Evolutionary conservation across 2,329 filamentous ascomycete species (phyloP).

Genomic region (Sporothrix globosa): DNA sequence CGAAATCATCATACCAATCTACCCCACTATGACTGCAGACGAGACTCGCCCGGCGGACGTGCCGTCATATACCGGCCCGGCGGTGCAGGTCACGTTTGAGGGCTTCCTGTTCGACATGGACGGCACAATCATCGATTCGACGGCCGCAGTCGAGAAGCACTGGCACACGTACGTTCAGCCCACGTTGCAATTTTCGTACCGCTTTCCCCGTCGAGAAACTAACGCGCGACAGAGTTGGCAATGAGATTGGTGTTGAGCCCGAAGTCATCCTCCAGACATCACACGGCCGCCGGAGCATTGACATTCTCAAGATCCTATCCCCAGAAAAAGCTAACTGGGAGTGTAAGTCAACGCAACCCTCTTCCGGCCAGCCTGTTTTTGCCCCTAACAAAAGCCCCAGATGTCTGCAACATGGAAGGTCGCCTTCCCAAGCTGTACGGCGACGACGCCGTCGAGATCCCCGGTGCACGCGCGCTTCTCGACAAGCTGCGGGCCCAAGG

Average conservation of each 20-base stretch:
- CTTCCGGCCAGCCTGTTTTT: neutral
- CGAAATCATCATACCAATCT: neutral
- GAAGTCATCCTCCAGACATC: constrained; percentile 84
- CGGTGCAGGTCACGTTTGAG: constrained; percentile 54
- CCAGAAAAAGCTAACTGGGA: constrained; percentile 90
- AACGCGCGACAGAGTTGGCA: constrained; percentile 63
- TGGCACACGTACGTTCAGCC: constrained; percentile 65
- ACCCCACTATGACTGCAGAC: constrained; percentile 29
- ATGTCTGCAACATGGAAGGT: constrained; percentile 77
- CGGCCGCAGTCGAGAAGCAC: constrained; percentile 73
- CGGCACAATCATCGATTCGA: constrained; percentile 82
- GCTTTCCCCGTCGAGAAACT: neutral
- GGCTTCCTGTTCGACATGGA: constrained; percentile 75
- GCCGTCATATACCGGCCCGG: constrained; percentile 45
- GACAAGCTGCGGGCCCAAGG: constrained; percentile 61
- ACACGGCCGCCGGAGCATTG: constrained; percentile 87
- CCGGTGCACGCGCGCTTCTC: constrained; percentile 75
- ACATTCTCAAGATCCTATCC: constrained; percentile 76
- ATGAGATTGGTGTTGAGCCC: constrained; percentile 83
- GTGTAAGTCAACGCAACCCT: constrained; percentile 62
- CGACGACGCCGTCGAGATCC: constrained; percentile 79
- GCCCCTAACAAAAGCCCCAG: constrained; percentile 48
- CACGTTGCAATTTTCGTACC: constrained; percentile 1
- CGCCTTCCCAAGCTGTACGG: constrained; percentile 77
- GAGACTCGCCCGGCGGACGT: constrained; percentile 21